Evolutionary conservation across 208 protist species (phyloP), one percentile per base, ranked within the genome.

Genomic region (Balamuthia mandrillaris): DNA sequence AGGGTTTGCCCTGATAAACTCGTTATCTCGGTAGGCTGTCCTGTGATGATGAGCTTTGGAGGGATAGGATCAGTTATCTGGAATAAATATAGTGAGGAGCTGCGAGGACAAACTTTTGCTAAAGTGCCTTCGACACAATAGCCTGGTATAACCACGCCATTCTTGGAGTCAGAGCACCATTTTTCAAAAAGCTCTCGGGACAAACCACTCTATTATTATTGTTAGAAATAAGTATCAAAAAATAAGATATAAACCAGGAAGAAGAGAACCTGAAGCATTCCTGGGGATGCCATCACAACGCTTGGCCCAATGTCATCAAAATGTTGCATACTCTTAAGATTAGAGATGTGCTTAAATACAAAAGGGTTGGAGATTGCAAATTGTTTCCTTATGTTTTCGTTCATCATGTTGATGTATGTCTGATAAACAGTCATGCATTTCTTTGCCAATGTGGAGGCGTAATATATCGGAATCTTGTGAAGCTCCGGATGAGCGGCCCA

Each of bases 401-500:
- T 99, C 97, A 99, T 99, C 86, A 97, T 97, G 81, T 96, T 97
- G 65, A 97, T 97, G 81, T 98, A 99, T 12, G 94, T 97, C 86
- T 98, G 94, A 92, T 98, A 99, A 16, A 99, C 91, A 44, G 93
- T 93, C 96, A 99, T 99, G 91, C 97, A 99, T 68, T 97, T 95
- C 89, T 97, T 97, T 6, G 98, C 97, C 29, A 99, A 89, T 4
- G 95, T 97, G 51, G 96, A 98, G 52, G 97, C 97, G 91, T 98
- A 99, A 90, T 99, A 99, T 72, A 99, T 98, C 3, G 97, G 97
- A 37, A 99, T 94, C 63, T 95, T 87, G 82, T 99, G 98, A 82
- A 99, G 93, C 88, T 98, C 94, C 84, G 95, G 95, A 84, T 99
- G 96, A 16, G 79, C 88, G 24, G 97, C 94, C 98, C 98, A 99